Base-by-base conservation (phyloP, 192 early-diverging fungal species). In the Lobosporangium transversale region DNA sequence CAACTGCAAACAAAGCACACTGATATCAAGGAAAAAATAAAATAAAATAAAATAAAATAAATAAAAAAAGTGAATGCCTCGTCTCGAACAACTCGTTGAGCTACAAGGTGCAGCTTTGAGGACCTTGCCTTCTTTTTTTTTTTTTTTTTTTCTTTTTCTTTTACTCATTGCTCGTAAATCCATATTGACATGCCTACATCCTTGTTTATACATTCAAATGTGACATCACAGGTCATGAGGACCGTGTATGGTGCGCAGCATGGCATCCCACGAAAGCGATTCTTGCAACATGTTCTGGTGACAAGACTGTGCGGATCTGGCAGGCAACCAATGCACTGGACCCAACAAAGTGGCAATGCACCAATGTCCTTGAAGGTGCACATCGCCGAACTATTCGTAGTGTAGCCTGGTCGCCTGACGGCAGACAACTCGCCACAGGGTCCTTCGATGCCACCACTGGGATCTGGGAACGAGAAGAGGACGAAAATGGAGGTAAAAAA, bases 311-410 rank as follows among this genome's bases (percentile, higher is more conserved):
- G 21, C 87, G 95, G n/a, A 69, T 97, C 27, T 98, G 96, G 95
- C 85, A 86, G 36, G 69, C 71, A 11, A 78, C 65, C 3, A 76
- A 82, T 26, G 68, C 69, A 29, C 59, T 56, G 45, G 70, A 85
- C 35, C 66, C 80, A 23, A 58, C 79, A 14, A 32, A 83, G 49
- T 95, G 94, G 93, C 79, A 82, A 26, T 93, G 91, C 80, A 79
- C 89, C 27, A 88, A 89, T 27, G 75, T 87, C 1, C 80, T 97
- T 20, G 93, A 94, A 58, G 93, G 91, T 58, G 91, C 91, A 15
- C 97, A 98, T 81, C 94, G 93, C 67, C 85, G 96, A 30, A 97
- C 97, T 0, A 91, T 98, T 31, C 92, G 97, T n/a, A 90, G 88
- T 26, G 85, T 95, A 30, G 88, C 90, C 7, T 98, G 93, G 83